Evolutionary conservation across 805 yeast genomes (phyloP).

Genomic region (Wickerhamiella lipophila): DNA sequence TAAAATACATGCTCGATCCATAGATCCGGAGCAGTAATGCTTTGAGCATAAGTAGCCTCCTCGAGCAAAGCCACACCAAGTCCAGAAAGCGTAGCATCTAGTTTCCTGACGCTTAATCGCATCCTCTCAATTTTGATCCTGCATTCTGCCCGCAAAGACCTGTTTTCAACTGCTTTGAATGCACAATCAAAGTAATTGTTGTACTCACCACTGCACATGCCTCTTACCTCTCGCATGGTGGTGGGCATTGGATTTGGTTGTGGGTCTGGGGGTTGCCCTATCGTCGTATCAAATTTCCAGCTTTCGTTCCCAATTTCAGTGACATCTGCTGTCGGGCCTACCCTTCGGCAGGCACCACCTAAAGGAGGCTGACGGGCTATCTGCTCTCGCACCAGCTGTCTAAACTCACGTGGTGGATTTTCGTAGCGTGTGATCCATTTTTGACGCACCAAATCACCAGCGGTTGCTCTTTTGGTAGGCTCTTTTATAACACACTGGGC

Average conservation of each 20-base stretch:
- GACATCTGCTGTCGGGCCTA: background rate
- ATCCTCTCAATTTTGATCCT: background rate
- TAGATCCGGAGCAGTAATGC: conserved; percentile 34
- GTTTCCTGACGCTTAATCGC: background rate
- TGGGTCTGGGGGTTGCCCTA: background rate
- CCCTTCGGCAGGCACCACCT: background rate
- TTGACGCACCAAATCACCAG: conserved; percentile 41
- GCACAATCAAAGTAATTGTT: background rate
- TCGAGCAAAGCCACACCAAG: conserved; percentile 2
- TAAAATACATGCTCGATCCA: conserved; percentile 16
- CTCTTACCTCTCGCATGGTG: background rate
- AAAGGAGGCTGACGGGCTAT: background rate
- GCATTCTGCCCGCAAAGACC: background rate
- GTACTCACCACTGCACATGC: background rate
- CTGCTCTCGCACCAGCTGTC: background rate
- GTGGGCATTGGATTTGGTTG: too few species aligned
- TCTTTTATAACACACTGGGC: conserved; percentile 52
- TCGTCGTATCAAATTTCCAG: conserved; percentile 6
- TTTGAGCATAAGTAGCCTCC: background rate
- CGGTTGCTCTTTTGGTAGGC: conserved; percentile 55
- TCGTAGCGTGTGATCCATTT: conserved; percentile 34
- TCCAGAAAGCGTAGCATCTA: background rate
- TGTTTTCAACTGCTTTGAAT: background rate
- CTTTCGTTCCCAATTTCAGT: background rate
- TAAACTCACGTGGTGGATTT: conserved; percentile 10